Percentiles rank a stretch among this genome's conserved stretches.
phyloP scores from a whole-genome alignment of 2,329 filamentous ascomycete genomes.

The Epichloe festucae region DNA sequence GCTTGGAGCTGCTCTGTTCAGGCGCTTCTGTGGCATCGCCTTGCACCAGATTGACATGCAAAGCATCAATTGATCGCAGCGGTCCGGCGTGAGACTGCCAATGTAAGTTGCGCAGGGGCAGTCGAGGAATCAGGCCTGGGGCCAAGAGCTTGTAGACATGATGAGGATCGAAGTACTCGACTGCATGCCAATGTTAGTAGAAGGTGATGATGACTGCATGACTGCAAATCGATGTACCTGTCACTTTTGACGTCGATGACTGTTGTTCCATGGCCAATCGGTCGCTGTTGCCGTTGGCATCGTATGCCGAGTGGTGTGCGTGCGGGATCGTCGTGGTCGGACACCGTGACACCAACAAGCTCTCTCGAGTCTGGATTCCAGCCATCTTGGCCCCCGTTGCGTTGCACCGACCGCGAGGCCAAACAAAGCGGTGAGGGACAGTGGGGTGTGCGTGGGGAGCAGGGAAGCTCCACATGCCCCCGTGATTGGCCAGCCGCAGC shows the following conservation, averaged over 20 bases:
- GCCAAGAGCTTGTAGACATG: constrained; percentile 74
- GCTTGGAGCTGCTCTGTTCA: constrained; percentile 17
- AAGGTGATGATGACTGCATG: not conserved
- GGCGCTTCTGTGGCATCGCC: constrained; percentile 35
- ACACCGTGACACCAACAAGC: not conserved
- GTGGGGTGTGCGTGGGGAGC: not conserved
- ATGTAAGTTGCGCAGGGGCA: constrained; percentile 83
- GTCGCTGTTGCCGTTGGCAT: constrained; percentile 16
- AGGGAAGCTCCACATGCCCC: not conserved
- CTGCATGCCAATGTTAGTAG: constrained; percentile 31
- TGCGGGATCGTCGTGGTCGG: not conserved
- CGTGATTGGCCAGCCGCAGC: not conserved
- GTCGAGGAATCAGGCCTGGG: constrained; percentile 60
- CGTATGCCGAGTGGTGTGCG: constrained; percentile 7
- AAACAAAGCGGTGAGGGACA: not conserved
- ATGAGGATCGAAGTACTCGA: constrained; percentile 93
- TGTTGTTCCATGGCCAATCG: constrained; percentile 47
- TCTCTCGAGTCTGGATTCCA: no score
- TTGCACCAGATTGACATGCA: constrained; percentile 79
- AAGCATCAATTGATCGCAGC: constrained; percentile 80
- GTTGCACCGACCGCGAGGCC: not conserved
- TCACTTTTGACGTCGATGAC: constrained; percentile 64
- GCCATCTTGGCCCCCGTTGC: not conserved
- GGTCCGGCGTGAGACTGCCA: constrained; percentile 94
- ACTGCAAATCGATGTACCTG: constrained; percentile 36